These are phyloP conservation scores for Tolypocladium inflatum DNA, from an alignment of 2,329 filamentous ascomycete species.

Conservation along the genomic window DNA sequence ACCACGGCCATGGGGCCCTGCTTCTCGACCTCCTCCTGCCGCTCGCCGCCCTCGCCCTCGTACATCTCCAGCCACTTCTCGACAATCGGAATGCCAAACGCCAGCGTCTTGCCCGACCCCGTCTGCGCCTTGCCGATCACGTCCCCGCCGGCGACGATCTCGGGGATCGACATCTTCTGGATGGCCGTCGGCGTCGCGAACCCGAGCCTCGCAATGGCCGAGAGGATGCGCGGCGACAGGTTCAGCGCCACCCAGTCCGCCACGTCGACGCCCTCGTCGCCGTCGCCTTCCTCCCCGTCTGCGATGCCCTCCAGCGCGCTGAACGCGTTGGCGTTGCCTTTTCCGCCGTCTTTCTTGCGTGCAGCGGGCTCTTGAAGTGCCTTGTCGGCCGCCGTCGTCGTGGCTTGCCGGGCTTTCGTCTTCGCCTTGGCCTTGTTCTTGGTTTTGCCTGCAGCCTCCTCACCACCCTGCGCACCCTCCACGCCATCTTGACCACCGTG, in stretches of 20 bases:
- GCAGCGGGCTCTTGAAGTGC: constrained; percentile 24
- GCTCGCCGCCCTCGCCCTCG: constrained; percentile 24
- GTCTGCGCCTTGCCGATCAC: constrained; percentile 94
- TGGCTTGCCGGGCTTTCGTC: constrained; percentile 19
- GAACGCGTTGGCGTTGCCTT: constrained; percentile 38
- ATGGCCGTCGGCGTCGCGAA: constrained; percentile 78
- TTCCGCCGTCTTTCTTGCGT: constrained; percentile 19
- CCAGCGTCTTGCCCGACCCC: constrained; percentile 91
- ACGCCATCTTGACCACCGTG: constrained; percentile 18
- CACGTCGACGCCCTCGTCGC: constrained; percentile 55
- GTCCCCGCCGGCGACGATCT: constrained; percentile 75
- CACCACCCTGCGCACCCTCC: constrained; percentile 17
- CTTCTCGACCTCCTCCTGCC: constrained; percentile 12
- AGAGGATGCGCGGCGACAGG: constrained; percentile 62
- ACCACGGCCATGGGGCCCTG: constrained; percentile 64
- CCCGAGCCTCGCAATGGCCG: constrained; percentile 67
- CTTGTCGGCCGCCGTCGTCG: constrained; percentile 24
- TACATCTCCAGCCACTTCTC: constrained; percentile 62
- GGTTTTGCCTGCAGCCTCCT: constrained; percentile 13
- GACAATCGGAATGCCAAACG: constrained; percentile 88
- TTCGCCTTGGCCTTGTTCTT: constrained; percentile 15
- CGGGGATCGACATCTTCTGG: constrained; percentile 70
- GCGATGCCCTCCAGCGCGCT: constrained; percentile 40
- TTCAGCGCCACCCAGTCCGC: constrained; percentile 70
- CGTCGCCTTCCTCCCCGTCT: constrained; percentile 39